Conservation (phyloP, 164 flowering plant species). For the Cinnamomum chago region DNA sequence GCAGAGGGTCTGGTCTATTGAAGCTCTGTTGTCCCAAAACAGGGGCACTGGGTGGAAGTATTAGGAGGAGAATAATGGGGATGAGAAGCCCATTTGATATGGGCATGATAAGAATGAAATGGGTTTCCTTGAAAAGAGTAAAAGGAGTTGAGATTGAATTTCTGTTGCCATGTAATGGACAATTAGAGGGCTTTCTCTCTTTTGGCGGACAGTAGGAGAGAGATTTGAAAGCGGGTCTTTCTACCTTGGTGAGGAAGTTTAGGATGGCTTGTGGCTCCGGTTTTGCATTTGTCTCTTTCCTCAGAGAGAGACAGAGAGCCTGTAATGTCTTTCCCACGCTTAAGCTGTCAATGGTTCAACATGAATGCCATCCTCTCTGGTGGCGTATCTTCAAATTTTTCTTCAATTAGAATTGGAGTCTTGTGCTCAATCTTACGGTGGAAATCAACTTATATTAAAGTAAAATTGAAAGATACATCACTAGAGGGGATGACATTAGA, state of each 20-base stretch:
- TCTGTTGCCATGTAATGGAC: conserved; percentile 11
- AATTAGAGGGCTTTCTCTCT: not conserved
- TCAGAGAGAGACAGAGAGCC: not conserved
- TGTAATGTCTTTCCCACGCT: too few relatives aligned
- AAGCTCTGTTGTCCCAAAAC: conserved; percentile 22
- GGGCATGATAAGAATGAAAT: conserved; percentile 16
- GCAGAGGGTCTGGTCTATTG: conserved; percentile 50
- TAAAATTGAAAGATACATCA: too few relatives aligned
- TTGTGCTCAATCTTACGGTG: too few relatives aligned
- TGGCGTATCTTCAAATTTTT: too few relatives aligned
- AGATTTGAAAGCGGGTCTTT: conserved; percentile 1
- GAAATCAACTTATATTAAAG: too few relatives aligned
- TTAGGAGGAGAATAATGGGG: conserved; percentile 22
- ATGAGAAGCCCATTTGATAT: conserved; percentile 21
- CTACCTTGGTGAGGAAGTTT: conserved; percentile 33
- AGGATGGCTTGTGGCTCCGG: conserved; percentile 51
- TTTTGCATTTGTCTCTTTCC: conserved; percentile 13
- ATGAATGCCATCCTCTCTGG: too few relatives aligned
- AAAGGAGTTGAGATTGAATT: not conserved
- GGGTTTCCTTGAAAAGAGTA: conserved; percentile 4
- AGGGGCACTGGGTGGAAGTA: conserved; percentile 16
- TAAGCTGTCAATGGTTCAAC: too few relatives aligned
- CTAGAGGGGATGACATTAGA: too few relatives aligned
- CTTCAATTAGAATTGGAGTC: too few relatives aligned
- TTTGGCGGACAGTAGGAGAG: conserved; percentile 4